phyloP scores from a whole-genome alignment of 2,329 filamentous ascomycete genomes.

The Pestalotiopsis sp. region DNA sequence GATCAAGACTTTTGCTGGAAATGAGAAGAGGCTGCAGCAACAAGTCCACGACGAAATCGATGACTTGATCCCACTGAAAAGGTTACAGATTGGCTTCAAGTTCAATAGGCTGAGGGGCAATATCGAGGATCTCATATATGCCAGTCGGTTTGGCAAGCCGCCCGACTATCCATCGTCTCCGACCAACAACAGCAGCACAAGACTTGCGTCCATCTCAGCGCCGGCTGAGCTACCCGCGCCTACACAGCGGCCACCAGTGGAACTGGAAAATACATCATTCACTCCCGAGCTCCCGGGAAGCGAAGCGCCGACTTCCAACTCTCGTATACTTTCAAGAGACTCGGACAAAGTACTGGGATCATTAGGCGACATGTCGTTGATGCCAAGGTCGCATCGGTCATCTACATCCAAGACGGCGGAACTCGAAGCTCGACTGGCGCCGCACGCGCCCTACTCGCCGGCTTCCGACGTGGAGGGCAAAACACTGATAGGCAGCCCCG shows the following conservation, averaged over 20 bases:
- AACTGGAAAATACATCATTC: not conserved
- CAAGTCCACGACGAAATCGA: slow-evolving; percentile 8
- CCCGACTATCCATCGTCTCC: slow-evolving; percentile 2
- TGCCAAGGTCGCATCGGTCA: not conserved
- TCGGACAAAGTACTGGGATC: slow-evolving; percentile 1
- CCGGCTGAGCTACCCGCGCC: not conserved
- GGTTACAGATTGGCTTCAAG: not conserved
- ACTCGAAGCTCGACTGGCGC: not conserved
- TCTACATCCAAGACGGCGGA: not conserved
- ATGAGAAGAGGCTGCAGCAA: slow-evolving; percentile 6
- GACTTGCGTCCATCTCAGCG: not conserved
- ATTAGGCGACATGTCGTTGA: not conserved
- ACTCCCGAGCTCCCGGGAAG: not conserved
- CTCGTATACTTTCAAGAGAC: not conserved
- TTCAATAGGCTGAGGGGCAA: not conserved
- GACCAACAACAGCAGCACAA: not conserved
- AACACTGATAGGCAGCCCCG: slow-evolving; percentile 4
- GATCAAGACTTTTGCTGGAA: slow-evolving; percentile 1
- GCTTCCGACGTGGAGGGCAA: not conserved
- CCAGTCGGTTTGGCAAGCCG: slow-evolving; percentile 3
- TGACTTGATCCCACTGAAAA: slow-evolving; percentile 1
- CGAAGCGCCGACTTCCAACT: not conserved
- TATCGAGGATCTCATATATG: slow-evolving; percentile 9
- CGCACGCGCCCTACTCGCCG: not conserved
- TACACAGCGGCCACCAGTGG: not conserved